A percentile compares a stretch with the other conserved stretches of the same genome.
Conservation (phyloP, 1,139 yeast genomes). For the Suhomyces kunorum region DNA sequence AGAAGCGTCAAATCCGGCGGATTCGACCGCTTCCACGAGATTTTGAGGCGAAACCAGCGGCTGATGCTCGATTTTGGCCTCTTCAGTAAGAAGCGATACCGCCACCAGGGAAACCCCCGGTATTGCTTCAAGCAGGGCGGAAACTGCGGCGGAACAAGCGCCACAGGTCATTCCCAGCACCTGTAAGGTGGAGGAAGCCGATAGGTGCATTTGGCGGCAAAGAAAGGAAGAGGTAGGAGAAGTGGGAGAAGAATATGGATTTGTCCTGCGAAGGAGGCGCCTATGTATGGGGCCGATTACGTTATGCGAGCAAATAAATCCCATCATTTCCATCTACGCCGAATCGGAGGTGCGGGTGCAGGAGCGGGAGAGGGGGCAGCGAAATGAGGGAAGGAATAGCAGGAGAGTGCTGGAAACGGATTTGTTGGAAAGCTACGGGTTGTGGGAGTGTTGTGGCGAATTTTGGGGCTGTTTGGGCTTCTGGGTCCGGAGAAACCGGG, state of each 20-base stretch:
- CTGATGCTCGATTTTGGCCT: conserved; percentile 31
- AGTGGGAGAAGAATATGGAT: not conserved
- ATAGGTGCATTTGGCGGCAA: not conserved
- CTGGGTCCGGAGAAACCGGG: not conserved
- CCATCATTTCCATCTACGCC: conserved; percentile 16
- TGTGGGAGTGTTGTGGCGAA: not conserved
- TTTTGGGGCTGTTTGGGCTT: not conserved
- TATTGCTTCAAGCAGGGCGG: conserved; percentile 24
- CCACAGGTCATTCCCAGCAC: conserved; percentile 45
- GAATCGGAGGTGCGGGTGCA: conserved; percentile 11
- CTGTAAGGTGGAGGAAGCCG: conserved; percentile 6
- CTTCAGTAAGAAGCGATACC: conserved; percentile 41
- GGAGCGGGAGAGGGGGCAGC: not conserved
- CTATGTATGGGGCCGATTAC: too few relatives aligned
- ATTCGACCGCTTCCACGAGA: conserved; percentile 29
- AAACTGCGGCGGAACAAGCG: conserved; percentile 36
- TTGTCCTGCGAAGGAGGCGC: too few relatives aligned
- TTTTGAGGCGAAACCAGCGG: conserved; percentile 12
- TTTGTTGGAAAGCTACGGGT: not conserved
- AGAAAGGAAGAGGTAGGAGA: not conserved
- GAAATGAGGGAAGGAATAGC: not conserved
- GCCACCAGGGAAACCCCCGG: conserved; percentile 29
- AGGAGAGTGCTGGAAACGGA: not conserved
- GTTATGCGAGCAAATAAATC: conserved; percentile 9
- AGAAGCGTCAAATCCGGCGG: conserved; percentile 40